Evolutionary conservation across 1,284 basidiomycete genomes (phyloP).

Genomic region (Cutaneotrichosporon sp.): DNA sequence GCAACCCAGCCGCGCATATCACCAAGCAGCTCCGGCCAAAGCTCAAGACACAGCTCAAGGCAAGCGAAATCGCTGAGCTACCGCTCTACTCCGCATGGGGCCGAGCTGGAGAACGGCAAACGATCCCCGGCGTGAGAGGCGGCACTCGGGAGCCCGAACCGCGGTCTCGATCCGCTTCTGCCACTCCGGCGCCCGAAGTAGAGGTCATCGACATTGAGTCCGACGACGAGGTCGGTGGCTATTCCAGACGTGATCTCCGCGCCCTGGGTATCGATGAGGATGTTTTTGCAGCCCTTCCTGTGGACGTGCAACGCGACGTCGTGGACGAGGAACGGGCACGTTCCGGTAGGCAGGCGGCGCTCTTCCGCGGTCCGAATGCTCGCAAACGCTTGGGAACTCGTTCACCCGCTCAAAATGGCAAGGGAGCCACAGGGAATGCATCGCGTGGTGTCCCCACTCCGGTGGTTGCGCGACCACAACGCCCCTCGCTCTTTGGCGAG

Average conservation of each 20-base stretch:
- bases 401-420: too few relatives aligned
- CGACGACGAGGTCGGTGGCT: conserved; percentile 16
- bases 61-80: conserved; percentile 29
- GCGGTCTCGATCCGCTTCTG: not conserved
- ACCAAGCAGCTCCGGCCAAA: conserved; percentile 41
- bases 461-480: conserved; percentile 53
- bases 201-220: not conserved
- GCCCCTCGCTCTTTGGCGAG: conserved; percentile 57
- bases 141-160: not conserved
- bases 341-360: conserved; percentile 39
- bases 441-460: conserved; percentile 28
- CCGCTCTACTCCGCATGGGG: conserved; percentile 39
- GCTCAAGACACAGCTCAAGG: conserved; percentile 37
- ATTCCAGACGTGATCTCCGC: conserved; percentile 53
- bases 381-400: too few relatives aligned
- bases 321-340: conserved; percentile 54
- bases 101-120: not conserved
- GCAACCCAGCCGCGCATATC: conserved; percentile 39
- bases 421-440: not conserved
- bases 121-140: not conserved
- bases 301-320: conserved; percentile 64
- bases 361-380: too few relatives aligned
- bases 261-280: conserved; percentile 63
- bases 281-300: conserved; percentile 66
- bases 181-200: not conserved